Evolutionary conservation across 1,284 basidiomycete species (phyloP).

Genomic region (Puccinia triticina): DNA sequence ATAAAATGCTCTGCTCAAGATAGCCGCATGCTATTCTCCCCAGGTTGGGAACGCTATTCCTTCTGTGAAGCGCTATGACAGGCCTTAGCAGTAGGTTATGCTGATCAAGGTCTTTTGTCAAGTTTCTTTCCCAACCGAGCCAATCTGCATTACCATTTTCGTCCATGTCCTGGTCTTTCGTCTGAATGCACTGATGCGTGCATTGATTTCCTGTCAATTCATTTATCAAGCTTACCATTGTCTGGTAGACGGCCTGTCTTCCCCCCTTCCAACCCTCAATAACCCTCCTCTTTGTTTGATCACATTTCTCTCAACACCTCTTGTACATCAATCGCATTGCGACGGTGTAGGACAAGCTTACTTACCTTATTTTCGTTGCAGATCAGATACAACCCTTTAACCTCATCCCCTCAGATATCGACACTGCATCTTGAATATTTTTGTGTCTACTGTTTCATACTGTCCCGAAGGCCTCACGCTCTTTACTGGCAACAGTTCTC

Average conservation of each 20-base stretch:
- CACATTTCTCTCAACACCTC: conserved; percentile 12
- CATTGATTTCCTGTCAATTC: not conserved
- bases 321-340: not conserved
- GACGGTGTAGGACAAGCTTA: conserved; percentile 5
- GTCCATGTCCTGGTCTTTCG: conserved; percentile 1
- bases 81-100: not conserved
- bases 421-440: conserved; percentile 17
- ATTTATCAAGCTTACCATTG: not conserved
- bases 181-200: not conserved
- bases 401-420: not conserved
- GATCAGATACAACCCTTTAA: not conserved
- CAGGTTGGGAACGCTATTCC: not conserved
- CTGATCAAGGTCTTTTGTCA: conserved; percentile 18
- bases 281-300: conserved; percentile 12
- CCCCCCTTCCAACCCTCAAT: not conserved
- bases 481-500: not conserved
- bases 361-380: conserved; percentile 16
- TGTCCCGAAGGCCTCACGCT: not conserved
- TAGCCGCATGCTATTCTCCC: not conserved
- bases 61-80: conserved; percentile 2
- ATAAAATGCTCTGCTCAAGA: not conserved
- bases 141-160: conserved; percentile 22
- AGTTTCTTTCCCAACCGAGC: conserved; percentile 5
- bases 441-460: conserved; percentile 12
- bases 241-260: not conserved